Conservation (phyloP, 164 flowering plant species). For the Umbilicus rupestris region DNA sequence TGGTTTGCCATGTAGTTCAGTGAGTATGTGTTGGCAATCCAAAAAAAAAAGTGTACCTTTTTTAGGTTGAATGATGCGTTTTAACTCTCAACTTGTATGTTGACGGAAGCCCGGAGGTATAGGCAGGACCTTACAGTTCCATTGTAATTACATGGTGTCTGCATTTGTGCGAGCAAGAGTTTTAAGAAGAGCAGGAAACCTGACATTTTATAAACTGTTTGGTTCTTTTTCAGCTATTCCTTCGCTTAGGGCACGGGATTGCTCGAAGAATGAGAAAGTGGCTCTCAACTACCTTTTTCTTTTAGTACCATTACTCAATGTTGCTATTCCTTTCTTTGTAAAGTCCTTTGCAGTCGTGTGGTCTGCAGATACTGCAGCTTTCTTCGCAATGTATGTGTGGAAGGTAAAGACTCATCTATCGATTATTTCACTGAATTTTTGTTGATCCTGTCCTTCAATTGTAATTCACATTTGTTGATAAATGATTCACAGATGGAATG, state of each 20-base stretch:
- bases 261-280: constrained; percentile 94
- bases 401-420: constrained; percentile 41
- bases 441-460: background rate
- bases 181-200: background rate
- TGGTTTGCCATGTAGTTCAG: background rate
- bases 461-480: background rate
- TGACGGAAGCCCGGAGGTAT: no score
- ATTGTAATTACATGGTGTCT: background rate
- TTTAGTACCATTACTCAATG: constrained; percentile 72
- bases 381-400: constrained; percentile 93
- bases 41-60: no score
- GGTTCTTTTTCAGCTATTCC: constrained; percentile 64
- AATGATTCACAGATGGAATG: background rate
- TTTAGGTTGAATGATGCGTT: no score
- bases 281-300: constrained; percentile 93
- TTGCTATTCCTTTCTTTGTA: constrained; percentile 76
- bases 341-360: constrained; percentile 90
- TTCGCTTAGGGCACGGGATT: constrained; percentile 94
- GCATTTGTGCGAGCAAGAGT: background rate
- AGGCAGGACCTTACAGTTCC: no score
- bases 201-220: background rate
- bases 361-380: constrained; percentile 85
- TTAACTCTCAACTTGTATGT: no score
- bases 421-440: background rate
- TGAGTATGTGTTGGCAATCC: no score